Conservation (phyloP, 371 early-diverging fungal species). For the Chytridium lagenaria region DNA sequence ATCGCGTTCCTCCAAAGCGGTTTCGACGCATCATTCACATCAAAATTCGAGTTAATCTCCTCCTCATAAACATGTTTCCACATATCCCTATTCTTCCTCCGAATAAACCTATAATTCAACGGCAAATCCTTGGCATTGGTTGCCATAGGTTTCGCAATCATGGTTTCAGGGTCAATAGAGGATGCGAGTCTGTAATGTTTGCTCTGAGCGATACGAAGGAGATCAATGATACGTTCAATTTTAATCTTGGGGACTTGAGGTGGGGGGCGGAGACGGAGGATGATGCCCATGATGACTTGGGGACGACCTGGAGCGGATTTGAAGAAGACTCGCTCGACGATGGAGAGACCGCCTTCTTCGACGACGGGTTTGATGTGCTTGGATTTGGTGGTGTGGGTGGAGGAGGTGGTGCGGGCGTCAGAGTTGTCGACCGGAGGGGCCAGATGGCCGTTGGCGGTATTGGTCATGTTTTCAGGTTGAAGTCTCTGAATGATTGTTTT, state of each 20-base stretch:
- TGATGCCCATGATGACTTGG: constrained; percentile 50
- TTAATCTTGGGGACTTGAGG: constrained; percentile 10
- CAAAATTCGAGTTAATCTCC: constrained; percentile 52
- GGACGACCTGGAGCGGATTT: constrained; percentile 35
- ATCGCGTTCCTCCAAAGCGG: constrained; percentile 45
- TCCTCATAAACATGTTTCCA: constrained; percentile 36
- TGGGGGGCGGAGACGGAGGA: constrained; percentile 36
- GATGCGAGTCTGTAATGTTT: constrained; percentile 40
- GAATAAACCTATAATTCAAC: constrained; percentile 33
- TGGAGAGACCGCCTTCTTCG: constrained; percentile 35
- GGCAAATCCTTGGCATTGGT: constrained; percentile 44
- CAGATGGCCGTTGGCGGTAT: no score
- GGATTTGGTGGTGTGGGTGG: background rate
- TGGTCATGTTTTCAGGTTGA: no score
- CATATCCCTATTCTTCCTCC: constrained; percentile 21
- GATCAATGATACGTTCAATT: constrained; percentile 42
- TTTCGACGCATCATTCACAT: constrained; percentile 30
- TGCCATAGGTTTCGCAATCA: constrained; percentile 40
- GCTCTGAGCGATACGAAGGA: constrained; percentile 39
- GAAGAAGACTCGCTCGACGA: constrained; percentile 50
- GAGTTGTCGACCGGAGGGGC: background rate
- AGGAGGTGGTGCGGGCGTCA: background rate
- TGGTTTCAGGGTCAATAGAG: constrained; percentile 42
- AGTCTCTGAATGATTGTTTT: no score
- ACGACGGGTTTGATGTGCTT: constrained; percentile 17